Base-by-base conservation (phyloP, 495 filamentous ascomycete genomes). In the Xylona heveae region DNA sequence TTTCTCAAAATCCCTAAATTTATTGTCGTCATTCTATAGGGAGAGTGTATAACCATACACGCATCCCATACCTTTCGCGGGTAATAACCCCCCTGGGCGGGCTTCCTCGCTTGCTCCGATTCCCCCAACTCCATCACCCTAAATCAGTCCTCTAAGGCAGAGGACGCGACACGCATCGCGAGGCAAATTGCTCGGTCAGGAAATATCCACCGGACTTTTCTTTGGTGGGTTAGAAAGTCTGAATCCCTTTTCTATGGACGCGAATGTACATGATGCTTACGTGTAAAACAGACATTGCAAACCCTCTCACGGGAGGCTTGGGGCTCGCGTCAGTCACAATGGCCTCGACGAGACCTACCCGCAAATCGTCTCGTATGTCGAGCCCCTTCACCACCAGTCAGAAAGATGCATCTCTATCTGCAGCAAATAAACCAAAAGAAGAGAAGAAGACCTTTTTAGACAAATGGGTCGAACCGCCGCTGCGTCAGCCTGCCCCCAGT, bases 381-480 rank as follows among this genome's bases (percentile, higher is more conserved):
- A 35, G 33, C 12, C 33, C 33, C 25, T 32, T 35, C 23, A 32
- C 10, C 33, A 5, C 5, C 13, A 9, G 9, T 30, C 28, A 30
- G 19, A 47, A 39, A 40, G 50, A 50, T 46, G 42, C 47, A n/a
- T n/a, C n/a, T n/a, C 38, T n/a, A n/a, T 48, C 51, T 30, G 19
- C 53, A 24, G 36, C 34, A 10, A 42, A 36, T 38, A 33, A 39
- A 33, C 17, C 47, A 36, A 28, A 30, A 10, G 18, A 41, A 21
- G 41, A 51, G 33, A 36, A 44, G 41, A 33, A 52, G 43, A 42
- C 45, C 8, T 52, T 59, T 19, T 53, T 65, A 48, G 55, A 66
- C 31, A 53, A 58, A 27, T 85, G 80, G 79, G 49, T 63, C 27
- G 80, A 90, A 51, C 80, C 80, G 3, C 58, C 68, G 5, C 41